These are phyloP conservation scores for Entrophospora sp. DNA, from an alignment of 192 early-diverging fungal genomes.

Conservation along the genomic window DNA sequence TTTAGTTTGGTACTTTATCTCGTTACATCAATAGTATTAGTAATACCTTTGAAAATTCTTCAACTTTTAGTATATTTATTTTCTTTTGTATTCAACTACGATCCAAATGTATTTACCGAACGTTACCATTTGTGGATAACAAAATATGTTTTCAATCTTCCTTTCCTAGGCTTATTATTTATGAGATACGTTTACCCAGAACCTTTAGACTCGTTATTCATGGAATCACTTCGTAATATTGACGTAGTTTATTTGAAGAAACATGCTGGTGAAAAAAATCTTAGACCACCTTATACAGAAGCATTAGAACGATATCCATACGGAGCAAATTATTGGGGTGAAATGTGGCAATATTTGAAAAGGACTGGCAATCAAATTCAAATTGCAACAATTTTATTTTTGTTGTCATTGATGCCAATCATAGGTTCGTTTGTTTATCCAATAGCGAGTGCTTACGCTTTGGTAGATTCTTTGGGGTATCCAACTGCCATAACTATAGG, in stretches of 20 bases:
- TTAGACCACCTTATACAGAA: conserved; percentile 31
- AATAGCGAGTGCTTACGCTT: conserved; percentile 38
- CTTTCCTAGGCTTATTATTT: conserved; percentile 42
- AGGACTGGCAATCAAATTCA: conserved; percentile 38
- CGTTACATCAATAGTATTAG: not conserved
- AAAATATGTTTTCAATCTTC: conserved; percentile 18
- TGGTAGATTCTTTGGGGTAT: conserved; percentile 35
- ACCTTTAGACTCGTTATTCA: conserved; percentile 48
- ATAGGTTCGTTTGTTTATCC: conserved; percentile 44
- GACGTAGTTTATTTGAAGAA: conserved; percentile 31
- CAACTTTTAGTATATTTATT: not conserved
- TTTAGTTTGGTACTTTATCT: not conserved
- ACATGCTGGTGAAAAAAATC: conserved; percentile 23
- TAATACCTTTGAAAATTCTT: not conserved
- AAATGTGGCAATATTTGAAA: conserved; percentile 36
- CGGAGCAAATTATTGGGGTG: conserved; percentile 35
- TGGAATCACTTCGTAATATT: conserved; percentile 37
- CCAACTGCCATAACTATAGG: conserved; percentile 27
- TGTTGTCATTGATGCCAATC: conserved; percentile 39
- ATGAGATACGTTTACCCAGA: conserved; percentile 49
- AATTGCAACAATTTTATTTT: conserved; percentile 31
- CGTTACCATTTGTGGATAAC: not conserved
- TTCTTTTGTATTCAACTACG: not conserved
- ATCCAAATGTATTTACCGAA: not conserved
- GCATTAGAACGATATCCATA: conserved; percentile 24